Evolutionary conservation across 345 rosid genomes (phyloP).

Genomic region (Arabidopsis suecica): DNA sequence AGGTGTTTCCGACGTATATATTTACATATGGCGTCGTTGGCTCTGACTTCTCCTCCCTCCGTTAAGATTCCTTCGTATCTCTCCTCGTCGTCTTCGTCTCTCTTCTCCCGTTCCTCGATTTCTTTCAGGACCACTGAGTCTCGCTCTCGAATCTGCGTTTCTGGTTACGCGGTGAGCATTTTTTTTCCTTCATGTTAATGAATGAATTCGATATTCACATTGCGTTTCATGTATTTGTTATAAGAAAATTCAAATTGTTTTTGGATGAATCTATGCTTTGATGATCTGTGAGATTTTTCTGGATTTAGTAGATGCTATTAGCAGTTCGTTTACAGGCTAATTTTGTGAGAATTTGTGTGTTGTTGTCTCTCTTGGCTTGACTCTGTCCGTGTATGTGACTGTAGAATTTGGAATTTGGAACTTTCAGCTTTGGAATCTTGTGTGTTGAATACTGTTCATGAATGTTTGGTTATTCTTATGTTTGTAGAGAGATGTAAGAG

Average conservation of each 20-base stretch:
- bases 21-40: conserved; percentile 53
- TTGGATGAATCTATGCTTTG: conserved; percentile 1
- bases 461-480: neutral
- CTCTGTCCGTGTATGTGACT: neutral
- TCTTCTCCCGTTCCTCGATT: conserved; percentile 47
- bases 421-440: neutral
- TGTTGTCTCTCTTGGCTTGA: neutral
- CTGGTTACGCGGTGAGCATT: conserved; percentile 48
- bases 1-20: conserved; percentile 22
- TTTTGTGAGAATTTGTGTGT: neutral
- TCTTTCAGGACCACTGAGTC: conserved; percentile 21
- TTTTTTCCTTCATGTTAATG: neutral
- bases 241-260: too few relatives aligned
- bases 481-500: neutral
- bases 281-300: conserved; percentile 6
- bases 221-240: neutral
- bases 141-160: conserved; percentile 45
- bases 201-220: neutral
- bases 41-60: conserved; percentile 49
- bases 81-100: conserved; percentile 47
- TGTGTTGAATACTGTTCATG: neutral
- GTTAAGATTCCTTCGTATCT: conserved; percentile 44
- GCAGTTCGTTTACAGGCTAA: neutral
- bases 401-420: neutral
- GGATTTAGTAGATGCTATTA: conserved; percentile 7